phyloP scores from a whole-genome alignment of 225 moss, liverwort and hornwort genomes.

The Neckera pumila region DNA sequence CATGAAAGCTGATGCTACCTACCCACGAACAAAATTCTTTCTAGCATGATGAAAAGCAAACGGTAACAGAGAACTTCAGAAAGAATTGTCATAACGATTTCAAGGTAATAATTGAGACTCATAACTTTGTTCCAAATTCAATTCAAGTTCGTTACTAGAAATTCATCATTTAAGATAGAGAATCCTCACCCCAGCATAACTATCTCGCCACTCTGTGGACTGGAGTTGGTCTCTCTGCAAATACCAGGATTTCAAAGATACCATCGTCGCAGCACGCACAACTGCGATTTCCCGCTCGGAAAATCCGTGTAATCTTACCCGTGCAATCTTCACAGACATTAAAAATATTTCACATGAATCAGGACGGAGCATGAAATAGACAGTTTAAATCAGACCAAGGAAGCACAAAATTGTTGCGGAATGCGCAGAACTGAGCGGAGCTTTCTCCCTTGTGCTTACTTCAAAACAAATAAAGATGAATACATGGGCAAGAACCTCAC shows the following conservation, averaged over 20 bases:
- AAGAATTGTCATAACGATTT: neutral
- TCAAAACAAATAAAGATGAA: neutral
- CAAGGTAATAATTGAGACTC: neutral
- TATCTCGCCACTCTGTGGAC: conserved; percentile 48
- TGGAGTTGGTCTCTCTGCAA: conserved; percentile 61
- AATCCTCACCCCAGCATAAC: conserved; percentile 42
- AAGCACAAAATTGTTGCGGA: neutral
- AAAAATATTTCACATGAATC: neutral
- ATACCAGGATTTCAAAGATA: conserved; percentile 47
- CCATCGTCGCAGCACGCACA: conserved; percentile 39
- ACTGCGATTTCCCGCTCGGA: conserved; percentile 66
- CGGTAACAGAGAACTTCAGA: neutral
- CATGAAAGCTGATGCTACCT: neutral
- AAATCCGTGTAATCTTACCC: conserved; percentile 58
- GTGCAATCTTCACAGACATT: conserved; percentile 35
- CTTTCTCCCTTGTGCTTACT: neutral
- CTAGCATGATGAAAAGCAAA: neutral
- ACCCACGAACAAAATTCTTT: neutral
- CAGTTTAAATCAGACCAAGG: neutral
- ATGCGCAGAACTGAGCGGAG: neutral
- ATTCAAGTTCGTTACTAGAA: neutral
- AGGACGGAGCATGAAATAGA: neutral
- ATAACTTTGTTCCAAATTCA: neutral
- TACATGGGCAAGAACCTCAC: conserved; percentile 1
- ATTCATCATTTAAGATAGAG: neutral